A percentile compares a stretch with the other conserved stretches of the same genome.
phyloP scores from a whole-genome alignment of 352 stramenopile genomes.

The Elongisporangium undulatum region DNA sequence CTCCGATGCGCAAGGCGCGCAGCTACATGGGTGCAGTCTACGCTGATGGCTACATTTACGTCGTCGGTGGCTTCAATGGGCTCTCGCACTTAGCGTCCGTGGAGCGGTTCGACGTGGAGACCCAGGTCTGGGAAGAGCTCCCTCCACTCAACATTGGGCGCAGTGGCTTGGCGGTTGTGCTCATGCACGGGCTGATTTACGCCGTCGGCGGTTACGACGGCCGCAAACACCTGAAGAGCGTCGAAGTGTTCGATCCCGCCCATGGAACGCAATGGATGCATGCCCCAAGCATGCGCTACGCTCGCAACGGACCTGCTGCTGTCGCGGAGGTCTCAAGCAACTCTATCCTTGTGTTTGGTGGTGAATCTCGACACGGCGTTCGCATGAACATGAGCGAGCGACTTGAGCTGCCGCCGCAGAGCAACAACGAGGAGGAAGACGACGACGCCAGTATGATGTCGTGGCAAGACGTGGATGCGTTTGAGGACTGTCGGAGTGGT shows the following conservation, averaged over 20 bases:
- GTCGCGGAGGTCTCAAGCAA: constrained; percentile 42
- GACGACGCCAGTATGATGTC: background rate
- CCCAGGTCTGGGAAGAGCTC: constrained; percentile 46
- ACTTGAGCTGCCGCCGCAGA: constrained; percentile 22
- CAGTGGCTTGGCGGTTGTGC: constrained; percentile 52
- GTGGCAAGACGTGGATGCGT: constrained; percentile 51
- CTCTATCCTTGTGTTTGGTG: constrained; percentile 58
- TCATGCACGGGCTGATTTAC: constrained; percentile 41
- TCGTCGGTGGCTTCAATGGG: constrained; percentile 67
- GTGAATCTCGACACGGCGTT: constrained; percentile 57
- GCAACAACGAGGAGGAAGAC: background rate
- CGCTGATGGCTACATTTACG: constrained; percentile 52
- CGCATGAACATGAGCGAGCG: constrained; percentile 61
- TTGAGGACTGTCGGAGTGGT: constrained; percentile 60
- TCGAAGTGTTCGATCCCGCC: constrained; percentile 53
- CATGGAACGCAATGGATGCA: constrained; percentile 37
- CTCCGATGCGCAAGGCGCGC: constrained; percentile 47
- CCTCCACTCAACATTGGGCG: constrained; percentile 42
- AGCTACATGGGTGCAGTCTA: constrained; percentile 60
- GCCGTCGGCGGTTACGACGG: constrained; percentile 73
- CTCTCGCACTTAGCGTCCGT: constrained; percentile 49
- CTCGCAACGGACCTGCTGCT: constrained; percentile 56
- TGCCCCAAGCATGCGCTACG: constrained; percentile 43
- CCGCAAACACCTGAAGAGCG: constrained; percentile 52
- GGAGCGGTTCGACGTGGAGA: constrained; percentile 47